phyloP scores from a whole-genome alignment of 2,329 filamentous ascomycete species.

The Esteya vermicola region DNA sequence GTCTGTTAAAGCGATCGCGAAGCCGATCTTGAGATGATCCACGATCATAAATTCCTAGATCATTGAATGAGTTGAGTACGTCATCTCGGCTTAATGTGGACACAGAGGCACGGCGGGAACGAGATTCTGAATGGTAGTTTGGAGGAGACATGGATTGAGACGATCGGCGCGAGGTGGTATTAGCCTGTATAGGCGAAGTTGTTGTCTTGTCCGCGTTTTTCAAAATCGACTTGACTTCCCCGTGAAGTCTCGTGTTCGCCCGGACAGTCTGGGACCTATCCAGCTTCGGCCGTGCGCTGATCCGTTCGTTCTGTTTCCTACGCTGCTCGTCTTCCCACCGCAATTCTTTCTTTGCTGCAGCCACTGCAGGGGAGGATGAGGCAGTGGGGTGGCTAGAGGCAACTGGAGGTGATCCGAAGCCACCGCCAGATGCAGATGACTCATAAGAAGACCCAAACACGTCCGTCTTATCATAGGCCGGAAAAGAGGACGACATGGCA shows the following conservation, averaged over 20 bases:
- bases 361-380: slow-evolving; percentile 5
- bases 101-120: not conserved
- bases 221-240: slow-evolving; percentile 17
- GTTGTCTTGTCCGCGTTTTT: slow-evolving; percentile 12
- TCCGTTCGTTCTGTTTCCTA: slow-evolving; percentile 17
- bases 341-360: slow-evolving; percentile 13
- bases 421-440: too few species aligned
- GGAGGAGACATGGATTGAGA: too few species aligned
- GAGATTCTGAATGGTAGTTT: too few species aligned
- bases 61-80: slow-evolving; percentile 3
- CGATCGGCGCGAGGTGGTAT: too few species aligned
- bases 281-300: slow-evolving; percentile 14
- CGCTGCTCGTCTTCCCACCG: slow-evolving; percentile 17
- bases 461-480: slow-evolving; percentile 9
- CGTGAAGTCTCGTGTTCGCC: slow-evolving; percentile 6
- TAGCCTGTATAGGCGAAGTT: not conserved
- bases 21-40: slow-evolving; percentile 8
- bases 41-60: slow-evolving; percentile 5
- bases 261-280: slow-evolving; percentile 6
- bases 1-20: slow-evolving; percentile 12
- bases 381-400: not conserved
- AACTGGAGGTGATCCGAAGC: too few species aligned
- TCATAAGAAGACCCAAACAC: slow-evolving; percentile 8
- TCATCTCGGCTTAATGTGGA: slow-evolving; percentile 1
- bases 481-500: slow-evolving; percentile 11